A percentile compares a stretch with the other conserved stretches of the same genome.
Conservation (phyloP, 1,139 yeast genomes). For the Debaryomyces udenii region DNA sequence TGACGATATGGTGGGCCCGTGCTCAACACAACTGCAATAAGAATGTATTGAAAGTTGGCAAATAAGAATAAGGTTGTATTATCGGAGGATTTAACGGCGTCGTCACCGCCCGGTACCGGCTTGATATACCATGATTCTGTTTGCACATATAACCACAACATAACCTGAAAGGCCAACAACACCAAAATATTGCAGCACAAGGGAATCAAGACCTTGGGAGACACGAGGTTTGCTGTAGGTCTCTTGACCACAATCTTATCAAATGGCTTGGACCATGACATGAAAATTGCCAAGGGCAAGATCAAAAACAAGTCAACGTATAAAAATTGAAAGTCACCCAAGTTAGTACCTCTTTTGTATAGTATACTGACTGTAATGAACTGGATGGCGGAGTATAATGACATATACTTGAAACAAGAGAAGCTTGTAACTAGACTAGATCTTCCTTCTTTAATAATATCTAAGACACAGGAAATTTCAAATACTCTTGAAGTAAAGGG, state of each 20-base stretch:
- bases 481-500: constrained; percentile 91
- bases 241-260: constrained; percentile 63
- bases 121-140: constrained; percentile 72
- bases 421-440: constrained; percentile 93
- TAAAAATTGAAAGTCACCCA: constrained; percentile 96
- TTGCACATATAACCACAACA: constrained; percentile 65
- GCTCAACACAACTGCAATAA: constrained; percentile 78
- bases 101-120: constrained; percentile 86
- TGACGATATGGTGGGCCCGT: constrained; percentile 96
- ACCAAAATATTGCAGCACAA: constrained; percentile 71
- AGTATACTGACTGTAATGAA: constrained; percentile 83
- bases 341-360: constrained; percentile 85
- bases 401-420: constrained; percentile 97
- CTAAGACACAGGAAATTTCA: constrained; percentile 89
- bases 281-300: constrained; percentile 90
- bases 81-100: constrained; percentile 83
- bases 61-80: constrained; percentile 81
- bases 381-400: constrained; percentile 94
- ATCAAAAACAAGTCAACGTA: constrained; percentile 90
- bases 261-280: constrained; percentile 96
- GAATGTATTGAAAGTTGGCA: constrained; percentile 86
- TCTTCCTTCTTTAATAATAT: constrained; percentile 91
- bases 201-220: constrained; percentile 84
- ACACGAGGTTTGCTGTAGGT: constrained; percentile 92
- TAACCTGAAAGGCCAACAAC: constrained; percentile 64